Conservation (phyloP, 1,139 yeast species). For the Maudiozyma humilis region DNA sequence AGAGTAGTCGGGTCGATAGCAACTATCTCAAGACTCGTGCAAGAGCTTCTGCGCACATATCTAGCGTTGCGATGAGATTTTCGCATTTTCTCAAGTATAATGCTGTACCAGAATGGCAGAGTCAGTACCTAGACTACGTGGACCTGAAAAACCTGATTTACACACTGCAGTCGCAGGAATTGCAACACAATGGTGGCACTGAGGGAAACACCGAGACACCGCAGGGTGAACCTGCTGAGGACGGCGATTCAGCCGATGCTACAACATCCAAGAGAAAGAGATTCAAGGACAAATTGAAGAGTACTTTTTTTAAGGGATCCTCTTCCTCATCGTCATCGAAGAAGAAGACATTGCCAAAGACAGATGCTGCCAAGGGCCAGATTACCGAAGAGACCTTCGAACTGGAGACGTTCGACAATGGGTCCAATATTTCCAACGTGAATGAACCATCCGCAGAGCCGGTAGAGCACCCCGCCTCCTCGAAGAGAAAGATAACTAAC, state of each 20-base stretch:
- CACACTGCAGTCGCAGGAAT: conserved; percentile 51
- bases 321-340: background rate
- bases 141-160: conserved; percentile 56
- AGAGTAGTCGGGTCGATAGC: too few relatives aligned
- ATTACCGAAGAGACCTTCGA: conserved; percentile 26
- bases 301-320: conserved; percentile 1
- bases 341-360: background rate
- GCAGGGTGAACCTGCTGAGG: background rate
- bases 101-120: conserved; percentile 74
- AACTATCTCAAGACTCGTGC: too few relatives aligned
- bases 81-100: conserved; percentile 65
- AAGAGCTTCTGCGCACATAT: too few relatives aligned
- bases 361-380: conserved; percentile 7
- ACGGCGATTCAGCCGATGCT: background rate
- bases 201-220: background rate
- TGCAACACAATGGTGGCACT: conserved; percentile 17
- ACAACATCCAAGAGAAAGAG: conserved; percentile 1
- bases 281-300: conserved; percentile 3
- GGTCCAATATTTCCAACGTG: conserved; percentile 2
- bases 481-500: background rate
- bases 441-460: background rate
- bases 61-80: conserved; percentile 66
- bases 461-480: background rate
- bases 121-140: conserved; percentile 57
- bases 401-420: conserved; percentile 19